Percentiles rank a stretch among this genome's conserved stretches.
phyloP scores from a whole-genome alignment of 495 filamentous ascomycete species.

The Immersiella caudata region DNA sequence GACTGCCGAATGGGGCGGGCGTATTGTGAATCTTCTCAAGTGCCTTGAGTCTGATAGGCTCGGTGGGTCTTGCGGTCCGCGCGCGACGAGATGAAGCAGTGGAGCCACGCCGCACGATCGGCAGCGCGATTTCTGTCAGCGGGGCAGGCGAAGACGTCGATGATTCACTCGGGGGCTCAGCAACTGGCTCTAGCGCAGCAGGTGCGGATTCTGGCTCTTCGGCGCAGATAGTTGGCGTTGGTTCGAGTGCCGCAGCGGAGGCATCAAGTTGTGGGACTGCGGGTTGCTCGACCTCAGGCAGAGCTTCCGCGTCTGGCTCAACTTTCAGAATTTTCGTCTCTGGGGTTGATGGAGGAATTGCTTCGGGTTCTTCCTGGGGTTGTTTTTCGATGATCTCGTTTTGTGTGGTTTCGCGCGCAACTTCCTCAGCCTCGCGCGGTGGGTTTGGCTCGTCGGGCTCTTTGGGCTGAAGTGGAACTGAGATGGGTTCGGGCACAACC shows the following conservation, averaged over 20 bases:
- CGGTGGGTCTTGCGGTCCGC: slow-evolving; percentile 12
- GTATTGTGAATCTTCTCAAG: slow-evolving; percentile 30
- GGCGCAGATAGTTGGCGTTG: neutral
- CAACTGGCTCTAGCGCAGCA: neutral
- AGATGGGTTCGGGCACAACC: neutral
- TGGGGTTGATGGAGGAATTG: neutral
- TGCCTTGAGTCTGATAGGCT: slow-evolving; percentile 22
- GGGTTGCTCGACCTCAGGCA: neutral
- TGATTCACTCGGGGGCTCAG: neutral
- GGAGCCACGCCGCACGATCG: neutral
- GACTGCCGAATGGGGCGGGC: slow-evolving; percentile 25
- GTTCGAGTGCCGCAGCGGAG: neutral
- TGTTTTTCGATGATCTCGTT: neutral
- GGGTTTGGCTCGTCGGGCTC: slow-evolving; percentile 2
- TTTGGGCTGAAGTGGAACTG: neutral
- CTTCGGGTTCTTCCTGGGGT: neutral
- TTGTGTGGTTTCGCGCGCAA: neutral
- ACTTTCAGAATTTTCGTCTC: neutral
- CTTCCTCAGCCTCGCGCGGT: neutral
- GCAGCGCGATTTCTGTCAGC: neutral
- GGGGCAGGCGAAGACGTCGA: neutral
- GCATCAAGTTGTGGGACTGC: neutral
- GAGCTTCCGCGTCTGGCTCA: neutral
- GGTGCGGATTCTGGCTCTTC: neutral
- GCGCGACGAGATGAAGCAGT: neutral